These are phyloP conservation scores for Rhodamnia argentea DNA, from an alignment of 345 rosid species.

Conservation along the genomic window DNA sequence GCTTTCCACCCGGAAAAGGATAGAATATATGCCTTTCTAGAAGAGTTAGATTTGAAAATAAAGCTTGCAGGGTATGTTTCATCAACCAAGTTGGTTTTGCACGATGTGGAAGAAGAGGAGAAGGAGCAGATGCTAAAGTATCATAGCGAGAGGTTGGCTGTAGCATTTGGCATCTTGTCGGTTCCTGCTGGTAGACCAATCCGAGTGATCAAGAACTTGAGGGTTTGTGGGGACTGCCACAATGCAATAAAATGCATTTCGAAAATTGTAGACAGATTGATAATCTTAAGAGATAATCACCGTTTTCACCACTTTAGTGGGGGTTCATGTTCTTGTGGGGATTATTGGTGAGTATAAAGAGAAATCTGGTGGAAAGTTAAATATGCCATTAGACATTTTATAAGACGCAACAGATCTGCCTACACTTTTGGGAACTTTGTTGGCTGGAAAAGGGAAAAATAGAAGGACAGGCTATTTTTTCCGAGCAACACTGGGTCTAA, in stretches of 20 bases:
- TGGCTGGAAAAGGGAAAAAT: background rate
- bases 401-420: background rate
- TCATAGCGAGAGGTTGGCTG: slow-evolving; percentile 26
- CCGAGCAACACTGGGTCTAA: background rate
- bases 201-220: slow-evolving; percentile 23
- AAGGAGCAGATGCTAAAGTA: slow-evolving; percentile 25
- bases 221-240: slow-evolving; percentile 25
- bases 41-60: slow-evolving; percentile 9
- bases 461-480: background rate
- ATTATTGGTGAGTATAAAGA: slow-evolving; percentile 16
- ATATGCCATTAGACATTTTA: background rate
- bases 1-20: slow-evolving; percentile 19
- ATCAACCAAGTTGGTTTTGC: slow-evolving; percentile 12
- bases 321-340: slow-evolving; percentile 28
- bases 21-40: slow-evolving; percentile 17
- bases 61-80: slow-evolving; percentile 23
- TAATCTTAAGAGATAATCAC: slow-evolving; percentile 21
- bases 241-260: slow-evolving; percentile 19
- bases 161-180: slow-evolving; percentile 23
- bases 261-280: slow-evolving; percentile 12
- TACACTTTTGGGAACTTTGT: background rate
- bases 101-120: slow-evolving; percentile 15
- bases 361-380: background rate
- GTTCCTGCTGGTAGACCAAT: slow-evolving; percentile 23
- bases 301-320: slow-evolving; percentile 24